Base-by-base conservation (phyloP, 2,329 filamentous ascomycete species). In the Aulographum hederae region DNA sequence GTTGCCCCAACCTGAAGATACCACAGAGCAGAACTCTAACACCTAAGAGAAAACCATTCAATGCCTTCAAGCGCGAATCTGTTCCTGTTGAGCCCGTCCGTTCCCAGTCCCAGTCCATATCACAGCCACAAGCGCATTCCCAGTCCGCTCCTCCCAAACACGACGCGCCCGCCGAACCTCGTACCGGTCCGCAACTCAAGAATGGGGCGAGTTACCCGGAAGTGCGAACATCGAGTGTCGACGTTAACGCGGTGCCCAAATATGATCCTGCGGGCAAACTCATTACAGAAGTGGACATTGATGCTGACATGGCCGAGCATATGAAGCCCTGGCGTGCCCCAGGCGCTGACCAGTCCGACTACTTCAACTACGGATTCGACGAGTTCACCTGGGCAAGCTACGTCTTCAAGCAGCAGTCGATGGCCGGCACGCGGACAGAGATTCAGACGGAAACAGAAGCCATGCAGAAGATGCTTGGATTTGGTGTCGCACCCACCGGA, bases 311-410 rank as follows among this genome's bases (percentile, higher is more conserved):
- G 14, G 60, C 63, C 33, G 81, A 84, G 45, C 60, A 68, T 39
- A 79, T 85, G 39, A 95, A 94, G 53, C 85, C 86, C 13, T 98
- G 89, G 89, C 75, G 89, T 28, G 76, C 85, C 40, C 89, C 89
- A 0, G 89, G 89, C 29, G 85, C 86, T 8, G 89, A 98, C 46
- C 72, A 93, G 33, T 89, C 79, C 37, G 89, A 98, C 52, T 95
- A 92, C 58, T 95, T 95, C 69, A 95, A 95, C 61, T 95, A 95
- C 55, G 86, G 86, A 36, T 95, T 95, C 48, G 86, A 95, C 56
- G 86, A 95, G 54, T 95, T 94, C 54, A 93, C 85, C 1, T 98
- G 89, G 89, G 79, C 85, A 4, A 69, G 85, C 33, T 98, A 98
- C 52, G 84, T 85, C 19, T 64, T 82, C 37, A 91, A 92, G 47